Conservation (phyloP, 2,329 filamentous ascomycete species). For the Aureobasidium sp. region DNA sequence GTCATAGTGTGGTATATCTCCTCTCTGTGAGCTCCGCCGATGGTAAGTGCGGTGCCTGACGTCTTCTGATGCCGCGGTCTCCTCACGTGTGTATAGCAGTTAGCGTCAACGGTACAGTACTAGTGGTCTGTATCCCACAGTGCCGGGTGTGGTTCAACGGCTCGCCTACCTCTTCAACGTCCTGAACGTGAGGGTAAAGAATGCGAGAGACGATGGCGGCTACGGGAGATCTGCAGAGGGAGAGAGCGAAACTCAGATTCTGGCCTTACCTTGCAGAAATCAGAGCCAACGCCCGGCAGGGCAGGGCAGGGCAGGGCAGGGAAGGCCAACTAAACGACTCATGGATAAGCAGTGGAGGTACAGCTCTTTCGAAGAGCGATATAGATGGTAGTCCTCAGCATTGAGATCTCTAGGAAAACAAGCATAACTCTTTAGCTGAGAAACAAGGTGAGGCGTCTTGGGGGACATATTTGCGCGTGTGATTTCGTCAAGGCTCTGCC, state of each 20-base stretch:
- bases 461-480: background rate
- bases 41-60: background rate
- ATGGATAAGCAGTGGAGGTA: background rate
- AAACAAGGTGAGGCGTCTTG: slow-evolving; percentile 8
- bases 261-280: background rate
- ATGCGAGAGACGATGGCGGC: background rate
- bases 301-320: background rate
- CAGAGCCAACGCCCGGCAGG: background rate
- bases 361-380: background rate
- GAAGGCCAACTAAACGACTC: background rate
- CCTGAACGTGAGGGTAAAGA: slow-evolving; percentile 1
- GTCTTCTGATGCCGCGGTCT: background rate
- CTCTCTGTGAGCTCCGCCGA: background rate
- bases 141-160: background rate
- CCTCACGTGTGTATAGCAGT: slow-evolving; percentile 12
- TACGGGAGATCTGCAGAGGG: slow-evolving; percentile 4
- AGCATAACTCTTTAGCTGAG: background rate
- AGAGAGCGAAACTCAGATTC: background rate
- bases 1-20: background rate
- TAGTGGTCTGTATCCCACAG: background rate
- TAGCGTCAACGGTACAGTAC: background rate
- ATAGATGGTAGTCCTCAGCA: background rate
- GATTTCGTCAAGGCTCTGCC: background rate
- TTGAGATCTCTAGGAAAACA: background rate
- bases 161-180: background rate